A percentile compares a stretch with the other conserved stretches of the same genome.
These are phyloP conservation scores for Scalesia atractyloides DNA, from an alignment of 129 eudicot species.

Conservation along the genomic window DNA sequence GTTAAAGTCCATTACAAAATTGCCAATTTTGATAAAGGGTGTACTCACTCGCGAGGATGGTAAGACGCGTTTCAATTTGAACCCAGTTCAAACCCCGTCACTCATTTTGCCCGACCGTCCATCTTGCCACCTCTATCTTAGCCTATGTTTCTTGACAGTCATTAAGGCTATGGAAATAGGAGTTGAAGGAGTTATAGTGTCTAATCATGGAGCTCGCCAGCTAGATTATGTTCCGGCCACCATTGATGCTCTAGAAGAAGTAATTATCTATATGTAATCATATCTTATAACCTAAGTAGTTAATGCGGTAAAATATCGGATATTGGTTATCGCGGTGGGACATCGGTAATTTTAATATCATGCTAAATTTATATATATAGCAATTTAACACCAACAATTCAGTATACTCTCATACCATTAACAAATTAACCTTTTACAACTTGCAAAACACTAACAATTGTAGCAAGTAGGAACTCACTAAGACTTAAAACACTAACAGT, in stretches of 20 bases:
- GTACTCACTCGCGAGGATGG: conserved; percentile 84
- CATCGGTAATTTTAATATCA: no score
- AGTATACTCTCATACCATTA: no score
- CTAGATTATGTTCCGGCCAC: conserved; percentile 89
- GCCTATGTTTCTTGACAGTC: conserved; percentile 46
- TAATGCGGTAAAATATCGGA: no score
- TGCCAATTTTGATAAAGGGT: conserved; percentile 83
- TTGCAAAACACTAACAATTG: no score
- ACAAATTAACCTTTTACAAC: no score
- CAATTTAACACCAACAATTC: no score
- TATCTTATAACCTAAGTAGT: no score
- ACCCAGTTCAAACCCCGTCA: not conserved
- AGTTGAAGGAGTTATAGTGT: conserved; percentile 74
- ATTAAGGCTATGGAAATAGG: conserved; percentile 70
- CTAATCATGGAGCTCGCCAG: conserved; percentile 94
- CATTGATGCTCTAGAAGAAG: conserved; percentile 82
- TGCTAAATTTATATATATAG: no score
- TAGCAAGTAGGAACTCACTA: no score
- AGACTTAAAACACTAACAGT: no score
- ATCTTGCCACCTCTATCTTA: not conserved
- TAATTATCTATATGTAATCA: not conserved
- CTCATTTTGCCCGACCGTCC: not conserved
- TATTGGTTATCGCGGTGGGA: no score
- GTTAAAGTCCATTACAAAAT: conserved; percentile 68
- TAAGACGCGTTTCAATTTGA: conserved; percentile 22